Evolutionary conservation across 2,329 filamentous ascomycete genomes (phyloP).

Genomic region (Harringtonia lauricola): DNA sequence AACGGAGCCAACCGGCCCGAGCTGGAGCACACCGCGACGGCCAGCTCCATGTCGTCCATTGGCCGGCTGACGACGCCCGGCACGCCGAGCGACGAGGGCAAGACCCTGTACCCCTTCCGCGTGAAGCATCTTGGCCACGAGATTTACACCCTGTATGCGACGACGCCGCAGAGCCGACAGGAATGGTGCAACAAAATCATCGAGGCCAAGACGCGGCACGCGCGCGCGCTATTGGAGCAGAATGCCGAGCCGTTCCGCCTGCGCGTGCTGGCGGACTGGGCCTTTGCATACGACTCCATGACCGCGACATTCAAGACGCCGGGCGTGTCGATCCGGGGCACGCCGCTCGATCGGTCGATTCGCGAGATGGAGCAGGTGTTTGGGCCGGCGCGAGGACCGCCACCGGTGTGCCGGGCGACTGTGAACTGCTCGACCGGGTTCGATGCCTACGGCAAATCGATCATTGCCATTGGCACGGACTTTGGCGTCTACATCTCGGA

Average conservation of each 20-base stretch:
- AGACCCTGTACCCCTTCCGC: conserved; percentile 84
- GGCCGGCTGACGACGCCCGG: conserved; percentile 29
- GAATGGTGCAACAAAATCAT: conserved; percentile 94
- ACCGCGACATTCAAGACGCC: conserved; percentile 47
- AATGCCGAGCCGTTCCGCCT: conserved; percentile 94
- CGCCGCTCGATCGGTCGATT: conserved; percentile 84
- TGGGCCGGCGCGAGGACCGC: conserved; percentile 57
- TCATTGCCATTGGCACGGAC: conserved; percentile 92
- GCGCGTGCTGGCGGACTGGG: conserved; percentile 82
- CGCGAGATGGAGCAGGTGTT: conserved; percentile 75
- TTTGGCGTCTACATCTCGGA: conserved; percentile 88
- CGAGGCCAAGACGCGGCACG: conserved; percentile 88
- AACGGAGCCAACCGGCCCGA: conserved; percentile 43
- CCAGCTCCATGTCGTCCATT: conserved; percentile 49
- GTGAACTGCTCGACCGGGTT: conserved; percentile 95
- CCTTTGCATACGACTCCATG: conserved; percentile 68
- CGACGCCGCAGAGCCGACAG: conserved; percentile 59
- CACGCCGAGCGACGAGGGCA: conserved; percentile 61
- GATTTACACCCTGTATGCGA: conserved; percentile 82
- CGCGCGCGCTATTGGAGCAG: conserved; percentile 76
- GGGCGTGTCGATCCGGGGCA: conserved; percentile 73
- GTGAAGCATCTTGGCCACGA: conserved; percentile 94
- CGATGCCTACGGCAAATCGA: conserved; percentile 67
- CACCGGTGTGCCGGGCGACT: conserved; percentile 68
- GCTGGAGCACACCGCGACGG: conserved; percentile 58